Base-by-base conservation (phyloP, 78 protist species). In the Andalucia godoyi region DNA sequence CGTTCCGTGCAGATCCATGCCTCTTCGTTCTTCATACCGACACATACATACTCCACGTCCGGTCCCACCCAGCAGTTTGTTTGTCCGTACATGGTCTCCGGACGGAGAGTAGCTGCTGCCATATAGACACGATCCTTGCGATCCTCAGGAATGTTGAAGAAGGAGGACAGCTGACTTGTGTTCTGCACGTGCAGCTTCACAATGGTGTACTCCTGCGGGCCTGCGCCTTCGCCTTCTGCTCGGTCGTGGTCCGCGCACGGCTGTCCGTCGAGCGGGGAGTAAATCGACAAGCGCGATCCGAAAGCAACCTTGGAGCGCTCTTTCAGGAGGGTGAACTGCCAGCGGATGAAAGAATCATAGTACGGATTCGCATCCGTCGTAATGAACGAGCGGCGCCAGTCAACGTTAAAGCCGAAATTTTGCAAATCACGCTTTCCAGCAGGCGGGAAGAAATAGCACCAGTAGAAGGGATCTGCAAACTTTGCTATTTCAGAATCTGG, bases 221-320 rank as follows among this genome's bases (percentile, higher is more conserved):
- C 72, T 18, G 86, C 93, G 51, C 98, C 98, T 59, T 94, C 98
- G 57, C 98, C 98, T 13, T 41, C 1, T 40, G 89, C 51, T 15
- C 99, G 70, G 57, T 98, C 99, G 87, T 98, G 99, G 84, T 98
- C 99, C 33, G 91, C 89, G 76, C 99, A 98, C 37, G 97, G 97
- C 71, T 98, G 99, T 17, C 66, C 66, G 79, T 96, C 99, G 30
- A 43, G 49, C 27, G 95, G 86, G 13, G 98, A 88, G 87, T 75
- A 98, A 53, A 98, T 77, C 33, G 90, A 58, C 55, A 53, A 77
- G 2, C 95, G 49, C 59, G 77, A 74, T 25, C 93, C 88, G 46
- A 84, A 89, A 15, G 1, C 53, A 40, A 96, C 68, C 66, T 88
- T 77, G 34, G 55, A 81, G 2, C 45, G 66, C 36, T 29, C 79